Base-by-base conservation (phyloP, 2,329 filamentous ascomycete genomes). In the Fusarium multiceps region DNA sequence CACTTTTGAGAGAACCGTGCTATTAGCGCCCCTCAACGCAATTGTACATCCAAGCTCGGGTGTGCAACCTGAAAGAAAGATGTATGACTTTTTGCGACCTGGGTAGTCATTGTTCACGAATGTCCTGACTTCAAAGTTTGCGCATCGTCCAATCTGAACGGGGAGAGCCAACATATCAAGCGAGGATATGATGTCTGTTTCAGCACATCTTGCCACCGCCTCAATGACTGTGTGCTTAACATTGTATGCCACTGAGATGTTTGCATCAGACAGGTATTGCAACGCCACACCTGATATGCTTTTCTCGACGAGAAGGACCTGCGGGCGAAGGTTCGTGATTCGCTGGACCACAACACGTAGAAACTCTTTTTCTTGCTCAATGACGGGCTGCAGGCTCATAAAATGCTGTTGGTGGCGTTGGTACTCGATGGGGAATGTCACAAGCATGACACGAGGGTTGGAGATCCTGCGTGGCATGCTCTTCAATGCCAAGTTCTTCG, bases 341-440 rank as follows among this genome's bases (percentile, higher is more conserved):
- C 96, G 89, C 76, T 93, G 94, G 28, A 99, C 94, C 59, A 99
- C 88, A 75, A 97, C 96, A 72, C 92, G 89, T 27, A 99, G 84
- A 72, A 96, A 99, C 76, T 99, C 96, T 71, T 93, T 92, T 80
- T 99, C 97, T 79, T 99, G 96, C 58, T 95, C 92, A 73, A 99
- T 97, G 59, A 99, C 94, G 41, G 95, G 95, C 74, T 98, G 94
- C 51, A 99, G 83, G 74, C 96, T 99, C 94, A 99, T 98, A 78
- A 99, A 98, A 78, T 98, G 94, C 78, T 87, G 85, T 76, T 86
- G 84, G 73, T 98, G 94, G 41, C 96, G 89, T 62, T 97, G 93
- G 79, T 99, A 99, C 78, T 99, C 96, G 61, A 99, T 93, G 0
- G 96, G 90, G 76, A 99, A 99, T 0, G 94, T 95, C 60, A 99